Evolutionary conservation across 441 rosid genomes (phyloP), one percentile per base, ranked within the genome.

Genomic region (Kokia cookei): DNA sequence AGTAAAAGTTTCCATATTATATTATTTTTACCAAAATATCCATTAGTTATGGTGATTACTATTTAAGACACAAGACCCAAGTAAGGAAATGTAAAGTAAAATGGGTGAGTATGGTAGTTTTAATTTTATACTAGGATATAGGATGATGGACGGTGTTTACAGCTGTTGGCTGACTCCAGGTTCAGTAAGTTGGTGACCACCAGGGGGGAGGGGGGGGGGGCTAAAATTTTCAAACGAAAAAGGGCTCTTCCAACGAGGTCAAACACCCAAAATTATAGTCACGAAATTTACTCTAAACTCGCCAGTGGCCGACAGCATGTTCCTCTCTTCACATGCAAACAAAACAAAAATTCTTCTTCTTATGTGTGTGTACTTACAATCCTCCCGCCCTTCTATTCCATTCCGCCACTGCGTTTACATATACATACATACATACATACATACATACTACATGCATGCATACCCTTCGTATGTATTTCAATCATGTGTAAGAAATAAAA

Each of bases 241-340:
- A 1, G 37, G 72, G 84, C 85, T 65, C 85, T 58, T 51, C 35
- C 54, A 61, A 65, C 80, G 81, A 86, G 90, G 84, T 81, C 85
- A 84, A 83, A 72, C 76, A 55, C 65, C 63, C 53, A 59, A 58
- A 73, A 58, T 27, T 58, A 58, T 65, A 75, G 65, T 73, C 66
- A 47, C 42, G 60, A 72, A 76, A 60, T 60, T 48, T 42, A 15
- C 9, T 8, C 47, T 35, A 15, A 26, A 59, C 60, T 73, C 53
- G 43, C 72, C 82, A 75, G 84, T 85, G 93, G 91, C 91, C 88
- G 91, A 89, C 89, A 84, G 55, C 67, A 47, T 66, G 64, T 40
- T 82, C 74, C 73, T 76, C 53, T 35, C 71, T 69, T 62, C 89
- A 83, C 87, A 85, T 80, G 61, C 82, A 77, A 68, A 73, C 77